Evolutionary conservation across 306 rosid genomes (phyloP).

Genomic region (Cyamopsis tetragonoloba): DNA sequence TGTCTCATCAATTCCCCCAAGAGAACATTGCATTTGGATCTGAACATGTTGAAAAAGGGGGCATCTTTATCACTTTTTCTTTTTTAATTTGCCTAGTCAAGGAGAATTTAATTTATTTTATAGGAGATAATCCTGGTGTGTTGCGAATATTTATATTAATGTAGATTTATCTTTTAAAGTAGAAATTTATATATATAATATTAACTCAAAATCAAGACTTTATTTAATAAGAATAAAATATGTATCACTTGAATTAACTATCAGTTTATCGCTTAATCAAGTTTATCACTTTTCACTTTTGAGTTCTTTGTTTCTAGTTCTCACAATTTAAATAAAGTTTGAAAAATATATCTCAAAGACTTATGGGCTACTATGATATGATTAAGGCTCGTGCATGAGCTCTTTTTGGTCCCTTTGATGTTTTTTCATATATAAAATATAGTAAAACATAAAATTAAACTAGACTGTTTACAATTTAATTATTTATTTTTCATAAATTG

Average conservation of each 20-base stretch:
- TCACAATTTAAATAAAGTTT: conserved; percentile 31
- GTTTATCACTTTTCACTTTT: conserved; percentile 44
- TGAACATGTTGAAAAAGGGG: conserved; percentile 25
- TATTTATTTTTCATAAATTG: background rate
- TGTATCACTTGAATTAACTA: too few species aligned
- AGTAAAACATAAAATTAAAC: background rate
- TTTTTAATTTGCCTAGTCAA: too few species aligned
- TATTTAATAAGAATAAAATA: too few species aligned
- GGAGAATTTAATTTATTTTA: too few species aligned
- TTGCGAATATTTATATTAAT: too few species aligned
- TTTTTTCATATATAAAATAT: background rate
- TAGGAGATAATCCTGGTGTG: too few species aligned
- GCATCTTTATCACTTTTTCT: conserved; percentile 41
- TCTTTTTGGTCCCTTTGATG: conserved; percentile 27
- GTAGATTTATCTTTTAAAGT: too few species aligned
- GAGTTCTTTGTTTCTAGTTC: conserved; percentile 14
- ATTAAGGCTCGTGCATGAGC: conserved; percentile 25
- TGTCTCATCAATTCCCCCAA: conserved; percentile 43
- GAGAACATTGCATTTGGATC: conserved; percentile 52
- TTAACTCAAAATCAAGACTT: too few species aligned
- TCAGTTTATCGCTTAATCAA: too few species aligned
- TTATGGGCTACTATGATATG: conserved; percentile 13
- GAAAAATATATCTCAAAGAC: conserved; percentile 6
- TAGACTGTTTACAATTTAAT: background rate
- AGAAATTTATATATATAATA: too few species aligned